Conservation (phyloP, 2,329 filamentous ascomycete species). For the Xylariaceae sp. region DNA sequence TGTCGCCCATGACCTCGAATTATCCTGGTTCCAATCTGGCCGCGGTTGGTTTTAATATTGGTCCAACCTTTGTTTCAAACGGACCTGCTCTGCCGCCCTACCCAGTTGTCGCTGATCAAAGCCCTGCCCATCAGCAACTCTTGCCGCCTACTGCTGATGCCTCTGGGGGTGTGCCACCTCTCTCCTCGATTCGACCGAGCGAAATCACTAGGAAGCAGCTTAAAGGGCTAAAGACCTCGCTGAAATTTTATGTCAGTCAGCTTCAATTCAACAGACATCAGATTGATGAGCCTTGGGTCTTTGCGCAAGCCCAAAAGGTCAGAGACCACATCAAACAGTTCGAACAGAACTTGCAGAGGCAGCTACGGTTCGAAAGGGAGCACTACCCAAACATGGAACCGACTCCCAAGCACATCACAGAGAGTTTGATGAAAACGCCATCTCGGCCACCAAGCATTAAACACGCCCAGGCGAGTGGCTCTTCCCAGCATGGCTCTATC, state of each 20-base stretch:
- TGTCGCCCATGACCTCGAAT: slow-evolving; percentile 26
- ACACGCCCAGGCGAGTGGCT: slow-evolving; percentile 31
- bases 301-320: slow-evolving; percentile 45
- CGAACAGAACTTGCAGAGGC: slow-evolving; percentile 55
- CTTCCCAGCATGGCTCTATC: slow-evolving; percentile 34
- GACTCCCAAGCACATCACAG: slow-evolving; percentile 19
- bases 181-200: slow-evolving; percentile 66
- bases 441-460: slow-evolving; percentile 39
- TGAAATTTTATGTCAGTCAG: slow-evolving; percentile 65
- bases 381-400: slow-evolving; percentile 29
- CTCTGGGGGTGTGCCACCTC: slow-evolving; percentile 46
- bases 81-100: slow-evolving; percentile 21
- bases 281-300: slow-evolving; percentile 54
- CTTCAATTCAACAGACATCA: slow-evolving; percentile 68
- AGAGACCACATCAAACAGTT: slow-evolving; percentile 58
- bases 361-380: slow-evolving; percentile 23
- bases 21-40: slow-evolving; percentile 4
- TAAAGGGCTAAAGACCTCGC: slow-evolving; percentile 55
- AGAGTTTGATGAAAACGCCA: slow-evolving; percentile 28
- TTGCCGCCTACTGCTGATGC: slow-evolving; percentile 24
- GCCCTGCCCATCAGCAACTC: background rate
- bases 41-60: background rate
- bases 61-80: background rate
- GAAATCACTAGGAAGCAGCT: slow-evolving; percentile 68
- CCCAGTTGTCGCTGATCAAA: slow-evolving; percentile 2